phyloP scores from a whole-genome alignment of 1,284 basidiomycete genomes.

The Malassezia vespertilionis region DNA sequence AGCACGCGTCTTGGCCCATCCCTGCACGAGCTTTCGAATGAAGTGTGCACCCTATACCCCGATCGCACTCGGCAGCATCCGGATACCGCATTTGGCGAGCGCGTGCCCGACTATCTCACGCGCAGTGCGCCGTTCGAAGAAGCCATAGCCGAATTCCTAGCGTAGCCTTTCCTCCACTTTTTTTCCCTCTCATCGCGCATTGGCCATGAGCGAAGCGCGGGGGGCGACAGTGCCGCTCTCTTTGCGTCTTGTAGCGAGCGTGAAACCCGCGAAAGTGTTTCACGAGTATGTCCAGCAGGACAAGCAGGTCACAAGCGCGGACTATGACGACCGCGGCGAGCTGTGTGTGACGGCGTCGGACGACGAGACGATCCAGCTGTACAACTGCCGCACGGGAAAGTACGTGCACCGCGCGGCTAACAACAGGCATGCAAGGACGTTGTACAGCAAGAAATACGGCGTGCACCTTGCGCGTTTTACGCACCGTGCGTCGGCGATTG shows the following conservation, averaged over 20 bases:
- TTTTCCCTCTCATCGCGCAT: neutral
- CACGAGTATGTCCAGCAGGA: slow-evolving; percentile 47
- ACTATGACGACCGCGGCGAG: slow-evolving; percentile 83
- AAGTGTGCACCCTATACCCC: too few relatives aligned
- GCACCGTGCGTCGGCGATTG: slow-evolving; percentile 69
- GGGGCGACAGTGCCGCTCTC: slow-evolving; percentile 2
- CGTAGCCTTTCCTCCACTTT: slow-evolving; percentile 1
- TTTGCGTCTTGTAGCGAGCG: slow-evolving; percentile 28
- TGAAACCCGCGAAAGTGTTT: slow-evolving; percentile 83
- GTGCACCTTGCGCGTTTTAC: slow-evolving; percentile 87
- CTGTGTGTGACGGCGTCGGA: slow-evolving; percentile 75
- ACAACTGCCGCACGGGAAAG: slow-evolving; percentile 80
- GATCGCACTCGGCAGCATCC: neutral
- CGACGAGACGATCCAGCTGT: slow-evolving; percentile 83
- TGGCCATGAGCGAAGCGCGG: slow-evolving; percentile 1
- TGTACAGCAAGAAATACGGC: slow-evolving; percentile 92
- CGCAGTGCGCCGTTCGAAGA: slow-evolving; percentile 8
- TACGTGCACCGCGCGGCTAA: slow-evolving; percentile 50
- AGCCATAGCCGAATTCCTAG: slow-evolving; percentile 12
- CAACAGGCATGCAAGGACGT: slow-evolving; percentile 57
- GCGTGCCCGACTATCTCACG: slow-evolving; percentile 8
- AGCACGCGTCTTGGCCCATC: too few relatives aligned
- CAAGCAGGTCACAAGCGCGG: slow-evolving; percentile 61
- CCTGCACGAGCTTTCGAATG: too few relatives aligned
- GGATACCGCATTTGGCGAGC: slow-evolving; percentile 15